Base-by-base conservation (phyloP, 2,329 filamentous ascomycete genomes). In the Arthrocladium fulminans region DNA sequence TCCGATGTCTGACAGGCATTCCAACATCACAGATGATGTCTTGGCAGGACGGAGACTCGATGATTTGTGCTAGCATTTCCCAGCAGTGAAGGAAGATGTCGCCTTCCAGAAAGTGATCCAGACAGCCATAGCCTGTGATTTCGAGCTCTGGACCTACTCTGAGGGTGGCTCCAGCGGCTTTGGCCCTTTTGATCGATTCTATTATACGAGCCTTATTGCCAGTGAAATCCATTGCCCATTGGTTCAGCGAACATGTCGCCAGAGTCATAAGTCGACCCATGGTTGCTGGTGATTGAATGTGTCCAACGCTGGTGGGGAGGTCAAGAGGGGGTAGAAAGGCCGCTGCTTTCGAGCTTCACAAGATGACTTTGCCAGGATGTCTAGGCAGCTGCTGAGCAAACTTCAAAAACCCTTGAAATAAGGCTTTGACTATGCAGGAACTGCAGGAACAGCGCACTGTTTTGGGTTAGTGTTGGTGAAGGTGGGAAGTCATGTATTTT, bases 161-260 rank as follows among this genome's bases (percentile, higher is more conserved):
- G n/a, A 85, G 64, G 8, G 71, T 75, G n/a, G 81, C 81, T 22
- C 79, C 77, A 2, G 71, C 70, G 40, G 67, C 68, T 63, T 84
- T 85, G 15, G 82, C 80, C 48, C 67, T 56, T 29, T 65, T 69
- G 56, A 85, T 80, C 48, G 76, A 80, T 61, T 83, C 71, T 15
- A 81, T 72, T 54, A 86, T 84, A 15, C 83, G 71, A 42, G 74
- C 70, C 1, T 71, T 64, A 59, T 86, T 86, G 30, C 80, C 81
- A 53, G 76, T 70, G 56, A 77, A 83, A 59, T 83, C 80, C 6
- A 84, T 70, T 45, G 76, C 48, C 48, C 48, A 50, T 41, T 50
- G 48, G 19, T 50, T 50, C 20, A 50, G 48, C 48, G 48, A 50
- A 22, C 48, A 50, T 39, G 48, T 50, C 42, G 48, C 48, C 19